Conservation (phyloP, 371 early-diverging fungal species). For the Mycotypha africana region DNA sequence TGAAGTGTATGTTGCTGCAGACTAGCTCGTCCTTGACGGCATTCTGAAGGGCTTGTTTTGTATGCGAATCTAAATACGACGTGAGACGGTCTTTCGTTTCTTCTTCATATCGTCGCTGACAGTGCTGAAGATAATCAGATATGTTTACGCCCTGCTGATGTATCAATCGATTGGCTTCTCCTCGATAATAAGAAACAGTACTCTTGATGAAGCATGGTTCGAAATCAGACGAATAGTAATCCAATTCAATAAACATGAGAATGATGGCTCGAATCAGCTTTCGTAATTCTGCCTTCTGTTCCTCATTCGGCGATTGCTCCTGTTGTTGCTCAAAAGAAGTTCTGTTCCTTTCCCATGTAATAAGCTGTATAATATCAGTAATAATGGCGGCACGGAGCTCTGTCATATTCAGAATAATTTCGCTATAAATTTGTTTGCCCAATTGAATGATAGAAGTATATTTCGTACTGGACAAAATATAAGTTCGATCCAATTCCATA, state of each 20-base stretch:
- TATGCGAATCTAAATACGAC: slow-evolving; percentile 64
- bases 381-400: slow-evolving; percentile 4
- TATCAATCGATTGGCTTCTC: slow-evolving; percentile 55
- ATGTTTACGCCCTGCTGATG: slow-evolving; percentile 31
- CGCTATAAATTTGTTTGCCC: slow-evolving; percentile 12
- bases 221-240: slow-evolving; percentile 63
- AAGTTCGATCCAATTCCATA: slow-evolving; percentile 88
- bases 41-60: slow-evolving; percentile 51
- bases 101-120: slow-evolving; percentile 56
- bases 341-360: slow-evolving; percentile 2
- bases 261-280: slow-evolving; percentile 57
- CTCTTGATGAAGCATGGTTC: slow-evolving; percentile 59
- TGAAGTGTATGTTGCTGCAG: slow-evolving; percentile 48
- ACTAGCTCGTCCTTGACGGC: slow-evolving; percentile 62
- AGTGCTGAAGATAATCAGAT: slow-evolving; percentile 61
- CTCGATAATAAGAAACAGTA: slow-evolving; percentile 63
- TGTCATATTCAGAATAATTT: slow-evolving; percentile 3
- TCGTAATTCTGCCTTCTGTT: too few species aligned
- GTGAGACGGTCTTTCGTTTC: slow-evolving; percentile 57
- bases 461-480: slow-evolving; percentile 68
- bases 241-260: slow-evolving; percentile 77
- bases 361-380: slow-evolving; percentile 4
- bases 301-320: too few species aligned
- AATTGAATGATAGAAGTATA: slow-evolving; percentile 59
- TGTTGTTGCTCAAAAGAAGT: too few species aligned